These are phyloP conservation scores for Neofusicoccum parvum DNA, from an alignment of 2,329 filamentous ascomycete species.

Conservation along the genomic window DNA sequence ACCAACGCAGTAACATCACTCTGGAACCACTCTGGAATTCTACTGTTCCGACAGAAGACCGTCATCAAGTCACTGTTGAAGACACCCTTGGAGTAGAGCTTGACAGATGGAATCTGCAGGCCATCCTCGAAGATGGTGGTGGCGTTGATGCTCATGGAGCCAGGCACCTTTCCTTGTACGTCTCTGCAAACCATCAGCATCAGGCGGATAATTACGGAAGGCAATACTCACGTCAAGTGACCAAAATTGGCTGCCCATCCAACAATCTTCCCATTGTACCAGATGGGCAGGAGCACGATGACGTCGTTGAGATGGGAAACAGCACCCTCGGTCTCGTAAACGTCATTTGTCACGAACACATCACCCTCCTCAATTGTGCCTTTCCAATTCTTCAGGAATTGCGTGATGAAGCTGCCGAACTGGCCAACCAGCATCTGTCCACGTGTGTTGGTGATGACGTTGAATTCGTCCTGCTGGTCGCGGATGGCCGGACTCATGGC, in stretches of 20 bases:
- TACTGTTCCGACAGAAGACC: constrained; percentile 52
- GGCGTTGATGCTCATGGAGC: constrained; percentile 54
- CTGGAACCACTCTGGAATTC: constrained; percentile 53
- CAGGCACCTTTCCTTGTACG: constrained; percentile 50
- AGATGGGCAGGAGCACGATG: constrained; percentile 53
- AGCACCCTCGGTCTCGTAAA: constrained; percentile 52
- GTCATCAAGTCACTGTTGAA: constrained; percentile 50
- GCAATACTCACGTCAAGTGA: constrained; percentile 47
- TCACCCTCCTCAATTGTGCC: constrained; percentile 53
- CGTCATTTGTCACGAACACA: constrained; percentile 55
- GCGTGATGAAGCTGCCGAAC: constrained; percentile 53
- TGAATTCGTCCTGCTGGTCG: constrained; percentile 57
- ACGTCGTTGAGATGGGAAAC: constrained; percentile 55
- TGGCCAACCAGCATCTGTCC: constrained; percentile 57
- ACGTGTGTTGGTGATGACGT: constrained; percentile 52
- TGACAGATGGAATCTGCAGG: constrained; percentile 53
- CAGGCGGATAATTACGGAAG: too few relatives aligned
- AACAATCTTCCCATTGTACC: constrained; percentile 46
- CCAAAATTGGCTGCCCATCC: constrained; percentile 56
- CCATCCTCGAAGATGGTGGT: constrained; percentile 54
- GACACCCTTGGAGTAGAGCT: constrained; percentile 48
- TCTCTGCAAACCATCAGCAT: constrained; percentile 23
- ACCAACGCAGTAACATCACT: constrained; percentile 52
- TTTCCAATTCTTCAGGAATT: constrained; percentile 51
- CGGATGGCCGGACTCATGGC: constrained; percentile 55